Conservation (phyloP, 805 yeast genomes). For the Candida xyloterini region DNA sequence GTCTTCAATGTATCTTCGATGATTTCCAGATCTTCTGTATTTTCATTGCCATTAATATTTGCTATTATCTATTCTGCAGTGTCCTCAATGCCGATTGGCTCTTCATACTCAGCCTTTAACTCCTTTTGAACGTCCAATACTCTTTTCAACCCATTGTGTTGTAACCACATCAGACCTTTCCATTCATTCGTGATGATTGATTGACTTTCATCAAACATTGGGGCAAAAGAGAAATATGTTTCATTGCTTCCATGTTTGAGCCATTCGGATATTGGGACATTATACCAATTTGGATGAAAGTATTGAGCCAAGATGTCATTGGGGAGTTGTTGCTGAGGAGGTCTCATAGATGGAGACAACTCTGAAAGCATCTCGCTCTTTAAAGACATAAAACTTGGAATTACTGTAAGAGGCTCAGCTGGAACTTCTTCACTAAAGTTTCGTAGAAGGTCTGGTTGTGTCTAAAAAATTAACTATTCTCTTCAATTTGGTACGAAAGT, state of each 20-base stretch:
- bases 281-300: slow-evolving; percentile 62
- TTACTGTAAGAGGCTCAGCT: slow-evolving; percentile 61
- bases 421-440: slow-evolving; percentile 54
- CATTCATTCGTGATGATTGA: slow-evolving; percentile 50
- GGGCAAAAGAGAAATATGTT: slow-evolving; percentile 58
- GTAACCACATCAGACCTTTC: slow-evolving; percentile 52
- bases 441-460: too few relatives aligned
- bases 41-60: background rate
- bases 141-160: slow-evolving; percentile 47
- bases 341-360: slow-evolving; percentile 37
- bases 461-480: too few relatives aligned
- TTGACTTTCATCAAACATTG: slow-evolving; percentile 57
- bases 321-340: slow-evolving; percentile 17
- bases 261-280: slow-evolving; percentile 67
- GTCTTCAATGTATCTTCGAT: background rate
- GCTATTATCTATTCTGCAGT: background rate
- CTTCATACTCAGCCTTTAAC: slow-evolving; percentile 16
- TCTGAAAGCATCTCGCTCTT: slow-evolving; percentile 43
- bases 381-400: slow-evolving; percentile 47
- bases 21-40: background rate
- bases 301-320: slow-evolving; percentile 49
- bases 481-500: too few relatives aligned
- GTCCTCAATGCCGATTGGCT: slow-evolving; percentile 1
- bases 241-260: slow-evolving; percentile 40
- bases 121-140: slow-evolving; percentile 23